Percentiles rank a stretch among this genome's conserved stretches.
Evolutionary conservation across 495 filamentous ascomycete species (phyloP).

Genomic region (Parathielavia hyrcaniae): DNA sequence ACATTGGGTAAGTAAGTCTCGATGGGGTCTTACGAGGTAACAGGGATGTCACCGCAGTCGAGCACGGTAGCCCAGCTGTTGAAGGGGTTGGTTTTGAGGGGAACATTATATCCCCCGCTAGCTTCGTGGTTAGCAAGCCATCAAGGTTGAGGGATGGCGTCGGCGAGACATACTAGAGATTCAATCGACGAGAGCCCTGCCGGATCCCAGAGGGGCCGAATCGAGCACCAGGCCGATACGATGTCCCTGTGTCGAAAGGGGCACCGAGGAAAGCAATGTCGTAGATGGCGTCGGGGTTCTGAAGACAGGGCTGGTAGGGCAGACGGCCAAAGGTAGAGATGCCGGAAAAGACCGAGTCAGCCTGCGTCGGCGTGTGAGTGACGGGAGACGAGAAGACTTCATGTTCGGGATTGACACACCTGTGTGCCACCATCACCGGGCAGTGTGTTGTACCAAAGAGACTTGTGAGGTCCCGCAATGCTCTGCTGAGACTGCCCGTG

Average conservation of each 20-base stretch:
- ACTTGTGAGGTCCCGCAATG: slow-evolving; percentile 45
- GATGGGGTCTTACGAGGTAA: slow-evolving; percentile 55
- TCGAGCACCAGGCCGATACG: slow-evolving; percentile 55
- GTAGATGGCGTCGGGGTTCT: slow-evolving; percentile 56
- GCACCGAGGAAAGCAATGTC: slow-evolving; percentile 77
- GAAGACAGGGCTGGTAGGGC: slow-evolving; percentile 66
- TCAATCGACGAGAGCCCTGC: slow-evolving; percentile 70
- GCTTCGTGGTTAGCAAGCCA: not conserved
- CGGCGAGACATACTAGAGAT: slow-evolving; percentile 43
- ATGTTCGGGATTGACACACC: slow-evolving; percentile 27
- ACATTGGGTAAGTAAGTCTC: not conserved
- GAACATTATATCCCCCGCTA: slow-evolving; percentile 70
- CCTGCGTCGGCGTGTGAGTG: slow-evolving; percentile 27
- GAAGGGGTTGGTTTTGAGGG: slow-evolving; percentile 74
- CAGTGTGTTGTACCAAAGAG: slow-evolving; percentile 50
- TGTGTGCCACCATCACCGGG: slow-evolving; percentile 55
- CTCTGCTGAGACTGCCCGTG: slow-evolving; percentile 36
- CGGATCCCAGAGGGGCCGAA: slow-evolving; percentile 84
- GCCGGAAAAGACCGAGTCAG: slow-evolving; percentile 64
- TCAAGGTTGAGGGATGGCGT: not conserved
- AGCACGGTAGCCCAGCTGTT: slow-evolving; percentile 67
- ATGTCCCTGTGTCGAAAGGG: slow-evolving; percentile 39
- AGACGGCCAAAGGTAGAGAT: slow-evolving; percentile 81
- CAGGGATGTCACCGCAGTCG: slow-evolving; percentile 81
- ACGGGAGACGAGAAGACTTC: not conserved